Conservation (phyloP, 805 yeast genomes). For the Candida orba region DNA sequence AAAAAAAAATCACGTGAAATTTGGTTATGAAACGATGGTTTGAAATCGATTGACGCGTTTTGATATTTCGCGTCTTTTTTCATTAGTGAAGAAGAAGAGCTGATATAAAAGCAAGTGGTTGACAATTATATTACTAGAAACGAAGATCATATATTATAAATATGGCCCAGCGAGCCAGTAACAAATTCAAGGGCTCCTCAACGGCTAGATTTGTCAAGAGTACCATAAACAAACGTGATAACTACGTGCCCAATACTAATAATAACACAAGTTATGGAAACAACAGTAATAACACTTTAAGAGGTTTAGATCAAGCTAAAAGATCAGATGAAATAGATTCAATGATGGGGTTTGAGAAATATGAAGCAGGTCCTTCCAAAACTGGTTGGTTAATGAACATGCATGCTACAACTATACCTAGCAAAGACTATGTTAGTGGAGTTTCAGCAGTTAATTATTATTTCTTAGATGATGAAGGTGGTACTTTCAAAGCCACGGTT, state of each 20-base stretch:
- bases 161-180: conserved; percentile 1
- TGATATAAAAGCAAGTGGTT: too few species aligned
- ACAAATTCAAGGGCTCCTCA: conserved; percentile 37
- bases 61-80: too few species aligned
- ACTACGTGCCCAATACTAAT: conserved; percentile 22
- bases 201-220: conserved; percentile 49
- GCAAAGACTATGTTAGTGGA: conserved; percentile 55
- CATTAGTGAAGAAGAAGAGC: too few species aligned
- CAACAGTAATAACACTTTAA: conserved; percentile 1
- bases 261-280: conserved; percentile 21
- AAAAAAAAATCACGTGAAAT: too few species aligned
- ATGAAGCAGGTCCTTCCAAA: conserved; percentile 59
- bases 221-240: conserved; percentile 15
- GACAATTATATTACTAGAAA: too few species aligned
- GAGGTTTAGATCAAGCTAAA: conserved; percentile 41
- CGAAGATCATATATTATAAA: too few species aligned
- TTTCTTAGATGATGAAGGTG: conserved; percentile 94
- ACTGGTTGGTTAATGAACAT: conserved; percentile 92
- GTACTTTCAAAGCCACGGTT: conserved; percentile 80
- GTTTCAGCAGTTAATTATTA: conserved; percentile 89
- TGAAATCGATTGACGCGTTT: too few species aligned
- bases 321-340: conserved; percentile 66
- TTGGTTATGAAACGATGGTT: too few species aligned
- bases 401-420: conserved; percentile 76
- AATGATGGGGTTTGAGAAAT: conserved; percentile 82